Conservation (phyloP, 106 monocot species). For the Dendrobium huoshanense region DNA sequence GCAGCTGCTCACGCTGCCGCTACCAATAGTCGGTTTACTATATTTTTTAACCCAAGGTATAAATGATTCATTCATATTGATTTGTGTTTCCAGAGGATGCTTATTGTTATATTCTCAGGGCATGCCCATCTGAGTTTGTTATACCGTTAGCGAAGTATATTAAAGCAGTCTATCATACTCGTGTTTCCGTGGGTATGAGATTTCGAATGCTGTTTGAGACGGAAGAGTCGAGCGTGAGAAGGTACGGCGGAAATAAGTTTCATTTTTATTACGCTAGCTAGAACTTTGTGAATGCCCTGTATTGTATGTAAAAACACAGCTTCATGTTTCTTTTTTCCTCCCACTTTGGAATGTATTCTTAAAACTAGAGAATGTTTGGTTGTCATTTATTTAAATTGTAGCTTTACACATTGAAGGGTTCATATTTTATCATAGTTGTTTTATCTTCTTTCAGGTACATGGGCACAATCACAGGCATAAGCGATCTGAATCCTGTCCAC, state of each 20-base stretch:
- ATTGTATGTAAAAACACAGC: neutral
- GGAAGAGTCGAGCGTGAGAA: conserved; percentile 85
- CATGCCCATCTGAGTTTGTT: conserved; percentile 87
- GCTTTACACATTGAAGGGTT: neutral
- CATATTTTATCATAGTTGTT: neutral
- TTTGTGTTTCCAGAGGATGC: neutral
- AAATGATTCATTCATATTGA: neutral
- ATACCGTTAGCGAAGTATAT: conserved; percentile 85
- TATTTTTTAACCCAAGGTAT: conserved; percentile 94
- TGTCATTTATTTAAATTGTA: neutral
- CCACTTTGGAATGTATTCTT: too few relatives aligned
- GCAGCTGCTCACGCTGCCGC: conserved; percentile 95
- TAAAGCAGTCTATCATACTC: conserved; percentile 73
- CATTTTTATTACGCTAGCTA: neutral
- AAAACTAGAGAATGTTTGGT: too few relatives aligned
- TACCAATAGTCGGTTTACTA: conserved; percentile 80
- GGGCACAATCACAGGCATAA: conserved; percentile 89
- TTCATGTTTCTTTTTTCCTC: neutral
- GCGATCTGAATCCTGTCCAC: conserved; percentile 69
- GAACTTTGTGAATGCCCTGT: neutral
- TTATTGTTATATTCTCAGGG: conserved; percentile 30
- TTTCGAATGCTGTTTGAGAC: conserved; percentile 96
- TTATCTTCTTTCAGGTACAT: conserved; percentile 57
- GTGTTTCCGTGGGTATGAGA: conserved; percentile 86
- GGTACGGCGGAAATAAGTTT: conserved; percentile 18